These are phyloP conservation scores for Nemania sp. DNA, from an alignment of 2,329 filamentous ascomycete genomes.

Conservation along the genomic window DNA sequence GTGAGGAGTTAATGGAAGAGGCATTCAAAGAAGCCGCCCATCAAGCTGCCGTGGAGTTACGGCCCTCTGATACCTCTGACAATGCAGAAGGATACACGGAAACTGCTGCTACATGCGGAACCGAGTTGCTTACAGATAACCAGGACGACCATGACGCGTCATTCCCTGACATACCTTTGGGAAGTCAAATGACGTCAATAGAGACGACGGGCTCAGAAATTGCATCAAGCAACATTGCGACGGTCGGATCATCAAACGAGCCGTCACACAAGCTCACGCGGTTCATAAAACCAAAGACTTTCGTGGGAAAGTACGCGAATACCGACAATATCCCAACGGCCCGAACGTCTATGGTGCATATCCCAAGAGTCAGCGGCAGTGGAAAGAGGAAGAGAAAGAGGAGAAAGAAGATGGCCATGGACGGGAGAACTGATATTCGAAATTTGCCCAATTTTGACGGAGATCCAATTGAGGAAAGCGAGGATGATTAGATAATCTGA, in stretches of 20 bases:
- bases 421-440: conserved; percentile 40
- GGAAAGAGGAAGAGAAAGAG: conserved; percentile 5
- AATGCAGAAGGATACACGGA: conserved; percentile 11
- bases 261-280: conserved; percentile 18
- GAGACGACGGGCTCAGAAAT: conserved; percentile 27
- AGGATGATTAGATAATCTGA: conserved; percentile 11
- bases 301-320: conserved; percentile 35
- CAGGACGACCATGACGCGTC: background rate
- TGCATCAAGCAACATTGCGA: conserved; percentile 27
- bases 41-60: conserved; percentile 35
- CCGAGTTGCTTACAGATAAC: background rate
- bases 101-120: conserved; percentile 22
- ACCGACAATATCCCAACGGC: background rate
- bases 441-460: conserved; percentile 37
- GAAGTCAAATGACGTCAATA: conserved; percentile 30
- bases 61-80: conserved; percentile 31
- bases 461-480: conserved; percentile 39
- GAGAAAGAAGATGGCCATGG: conserved; percentile 27
- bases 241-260: conserved; percentile 25
- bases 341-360: background rate
- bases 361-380: background rate
- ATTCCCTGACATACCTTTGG: conserved; percentile 10
- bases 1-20: conserved; percentile 31
- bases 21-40: conserved; percentile 36
- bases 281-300: conserved; percentile 35